These are phyloP conservation scores for Vigna trinervia DNA, from an alignment of 306 rosid genomes.

Conservation along the genomic window DNA sequence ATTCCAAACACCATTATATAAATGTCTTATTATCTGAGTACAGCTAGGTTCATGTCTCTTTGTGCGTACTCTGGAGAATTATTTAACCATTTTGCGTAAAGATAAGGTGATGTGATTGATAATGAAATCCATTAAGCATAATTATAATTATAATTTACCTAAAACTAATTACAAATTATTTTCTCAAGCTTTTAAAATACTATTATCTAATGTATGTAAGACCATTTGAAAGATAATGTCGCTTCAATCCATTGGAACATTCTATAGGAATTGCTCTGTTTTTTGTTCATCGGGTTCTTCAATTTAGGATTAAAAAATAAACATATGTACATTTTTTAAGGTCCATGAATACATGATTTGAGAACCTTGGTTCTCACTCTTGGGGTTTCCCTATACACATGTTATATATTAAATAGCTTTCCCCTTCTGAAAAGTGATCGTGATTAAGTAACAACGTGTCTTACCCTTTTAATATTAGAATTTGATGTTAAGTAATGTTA, in stretches of 20 bases:
- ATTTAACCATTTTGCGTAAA: background rate
- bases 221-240: background rate
- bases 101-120: constrained; percentile 26
- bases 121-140: constrained; percentile 14
- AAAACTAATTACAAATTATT: background rate
- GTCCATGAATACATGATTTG: background rate
- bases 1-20: background rate
- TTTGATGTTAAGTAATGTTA: too few relatives aligned
- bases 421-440: background rate
- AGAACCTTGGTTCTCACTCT: background rate
- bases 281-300: background rate
- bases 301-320: background rate
- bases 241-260: background rate
- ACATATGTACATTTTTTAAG: background rate
- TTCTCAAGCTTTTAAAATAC: background rate
- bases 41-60: constrained; percentile 9
- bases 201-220: background rate
- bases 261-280: background rate
- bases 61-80: background rate
- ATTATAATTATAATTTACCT: background rate
- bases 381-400: background rate
- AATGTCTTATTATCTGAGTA: constrained; percentile 8
- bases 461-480: background rate
- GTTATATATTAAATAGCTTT: background rate
- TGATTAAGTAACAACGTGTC: background rate